A percentile compares a stretch with the other conserved stretches of the same genome.
phyloP scores from a whole-genome alignment of 352 stramenopile genomes.

The Globisporangium viniferum region DNA sequence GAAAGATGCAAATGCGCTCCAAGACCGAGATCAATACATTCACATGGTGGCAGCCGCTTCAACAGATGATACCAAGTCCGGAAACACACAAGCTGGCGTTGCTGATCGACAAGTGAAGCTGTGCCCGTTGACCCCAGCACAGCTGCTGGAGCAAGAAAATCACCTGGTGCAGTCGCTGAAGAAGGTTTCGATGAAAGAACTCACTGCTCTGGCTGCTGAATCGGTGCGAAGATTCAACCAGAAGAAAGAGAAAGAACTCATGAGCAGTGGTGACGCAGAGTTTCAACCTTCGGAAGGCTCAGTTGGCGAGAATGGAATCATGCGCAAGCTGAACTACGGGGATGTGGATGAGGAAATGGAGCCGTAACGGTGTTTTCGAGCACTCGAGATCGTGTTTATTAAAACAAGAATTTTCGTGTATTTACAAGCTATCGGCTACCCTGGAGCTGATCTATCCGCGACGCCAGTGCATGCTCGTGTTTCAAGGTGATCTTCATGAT shows the following conservation, averaged over 20 bases:
- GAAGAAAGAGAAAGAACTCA: constrained; percentile 16
- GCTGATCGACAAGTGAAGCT: constrained; percentile 20
- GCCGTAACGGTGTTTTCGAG: constrained; percentile 4
- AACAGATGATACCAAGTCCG: background rate
- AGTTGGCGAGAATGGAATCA: background rate
- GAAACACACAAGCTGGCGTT: constrained; percentile 10
- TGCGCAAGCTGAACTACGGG: constrained; percentile 20
- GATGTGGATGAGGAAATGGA: constrained; percentile 16
- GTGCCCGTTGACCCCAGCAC: constrained; percentile 40
- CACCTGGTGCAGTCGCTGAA: constrained; percentile 47
- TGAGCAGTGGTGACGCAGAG: background rate
- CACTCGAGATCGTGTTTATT: background rate
- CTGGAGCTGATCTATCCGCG: constrained; percentile 27
- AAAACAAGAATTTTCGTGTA: background rate
- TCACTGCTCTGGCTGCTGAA: constrained; percentile 29
- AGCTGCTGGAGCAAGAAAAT: constrained; percentile 35
- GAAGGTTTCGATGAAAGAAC: constrained; percentile 47
- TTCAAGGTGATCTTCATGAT: constrained; percentile 77
- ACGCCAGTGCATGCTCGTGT: constrained; percentile 55
- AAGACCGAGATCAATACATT: constrained; percentile 32
- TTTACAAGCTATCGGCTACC: constrained; percentile 2
- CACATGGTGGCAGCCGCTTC: constrained; percentile 24
- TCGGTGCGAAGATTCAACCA: constrained; percentile 28
- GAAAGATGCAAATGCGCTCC: constrained; percentile 32
- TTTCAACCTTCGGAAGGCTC: background rate